Base-by-base conservation (phyloP, 2,329 filamentous ascomycete species). In the Cercospora sesami region DNA sequence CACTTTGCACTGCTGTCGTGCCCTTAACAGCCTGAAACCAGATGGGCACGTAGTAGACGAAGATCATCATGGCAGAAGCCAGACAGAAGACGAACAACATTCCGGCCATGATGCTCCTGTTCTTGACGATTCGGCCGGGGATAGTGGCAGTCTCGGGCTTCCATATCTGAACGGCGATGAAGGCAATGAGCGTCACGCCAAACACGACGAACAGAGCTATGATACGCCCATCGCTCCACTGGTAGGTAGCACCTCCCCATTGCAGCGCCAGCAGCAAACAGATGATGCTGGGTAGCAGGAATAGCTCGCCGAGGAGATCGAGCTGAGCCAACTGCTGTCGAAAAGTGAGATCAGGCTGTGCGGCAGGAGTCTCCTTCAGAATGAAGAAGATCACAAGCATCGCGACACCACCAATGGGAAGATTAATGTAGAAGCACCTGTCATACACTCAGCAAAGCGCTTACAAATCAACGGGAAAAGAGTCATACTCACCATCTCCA, bases 1-100 rank as follows among this genome's bases (percentile, higher is more conserved):
- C 82, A n/a, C 81, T 82, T 33, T 81, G 79, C 10, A 80, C 79
- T 7, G 82, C 81, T 0, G 76, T 77, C 2, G 77, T 80, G 9
- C 79, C 79, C 64, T 83, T 82, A 73, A 83, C 80, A n/a, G 80
- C 80, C 70, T 84, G 79, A 81, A 83, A 82, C 79, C 82, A 77
- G 80, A 82, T 60, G 75, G 79, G 75, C 48, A 83, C 73, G 71
- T 80, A 84, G 76, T 81, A 83, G 59, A 81, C 77, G 42, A 82
- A 72, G 64, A 82, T 71, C 75, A 83, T 81, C 75, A 83, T 82
- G 12, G 75, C 69, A 8, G 78, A 80, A 12, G 80, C 81, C 28
- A 83, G 70, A 72, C 78, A 79, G 63, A 81, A 76, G 57, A 75
- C 76, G 63, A 80, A 83, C 72, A 76, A 77, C 36, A 80, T 78